These are phyloP conservation scores for Cyphellophora europaea DNA, from an alignment of 2,329 filamentous ascomycete genomes.

Conservation along the genomic window DNA sequence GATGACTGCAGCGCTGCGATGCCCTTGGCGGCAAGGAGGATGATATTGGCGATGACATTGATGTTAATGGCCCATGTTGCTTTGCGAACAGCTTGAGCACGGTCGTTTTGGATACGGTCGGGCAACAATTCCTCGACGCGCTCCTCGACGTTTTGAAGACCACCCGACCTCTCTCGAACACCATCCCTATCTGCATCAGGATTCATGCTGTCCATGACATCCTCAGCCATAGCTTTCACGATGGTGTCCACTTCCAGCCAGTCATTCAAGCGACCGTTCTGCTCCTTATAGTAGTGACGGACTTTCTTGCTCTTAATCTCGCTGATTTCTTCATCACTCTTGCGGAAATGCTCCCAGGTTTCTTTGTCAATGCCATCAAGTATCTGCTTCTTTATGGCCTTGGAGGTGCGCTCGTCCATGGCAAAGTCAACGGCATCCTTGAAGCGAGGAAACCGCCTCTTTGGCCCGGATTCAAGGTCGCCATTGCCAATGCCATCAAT, in stretches of 20 bases:
- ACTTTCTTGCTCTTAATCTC: slow-evolving; percentile 43
- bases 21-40: slow-evolving; percentile 47
- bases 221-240: slow-evolving; percentile 46
- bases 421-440: slow-evolving; percentile 39
- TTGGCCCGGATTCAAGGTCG: slow-evolving; percentile 19
- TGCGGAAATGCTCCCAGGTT: slow-evolving; percentile 40
- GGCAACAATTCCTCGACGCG: slow-evolving; percentile 47
- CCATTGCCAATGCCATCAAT: slow-evolving; percentile 5
- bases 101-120: slow-evolving; percentile 41
- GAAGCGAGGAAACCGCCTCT: slow-evolving; percentile 25
- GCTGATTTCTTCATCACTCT: slow-evolving; percentile 40
- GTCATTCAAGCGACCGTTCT: slow-evolving; percentile 46
- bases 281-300: slow-evolving; percentile 44
- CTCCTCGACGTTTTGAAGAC: slow-evolving; percentile 39
- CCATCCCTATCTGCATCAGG: slow-evolving; percentile 50
- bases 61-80: slow-evolving; percentile 51
- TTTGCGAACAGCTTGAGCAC: slow-evolving; percentile 36
- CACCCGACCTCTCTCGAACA: slow-evolving; percentile 42
- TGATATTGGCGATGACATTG: slow-evolving; percentile 51
- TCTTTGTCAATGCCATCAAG: slow-evolving; percentile 37
- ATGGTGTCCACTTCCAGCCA: slow-evolving; percentile 52
- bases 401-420: slow-evolving; percentile 34
- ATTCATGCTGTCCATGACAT: slow-evolving; percentile 52
- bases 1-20: slow-evolving; percentile 45
- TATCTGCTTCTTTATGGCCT: slow-evolving; percentile 40